Percentiles rank a stretch among this genome's conserved stretches.
Conservation (phyloP, 139 green algal species). For the Edaphochlamys debaryana region DNA sequence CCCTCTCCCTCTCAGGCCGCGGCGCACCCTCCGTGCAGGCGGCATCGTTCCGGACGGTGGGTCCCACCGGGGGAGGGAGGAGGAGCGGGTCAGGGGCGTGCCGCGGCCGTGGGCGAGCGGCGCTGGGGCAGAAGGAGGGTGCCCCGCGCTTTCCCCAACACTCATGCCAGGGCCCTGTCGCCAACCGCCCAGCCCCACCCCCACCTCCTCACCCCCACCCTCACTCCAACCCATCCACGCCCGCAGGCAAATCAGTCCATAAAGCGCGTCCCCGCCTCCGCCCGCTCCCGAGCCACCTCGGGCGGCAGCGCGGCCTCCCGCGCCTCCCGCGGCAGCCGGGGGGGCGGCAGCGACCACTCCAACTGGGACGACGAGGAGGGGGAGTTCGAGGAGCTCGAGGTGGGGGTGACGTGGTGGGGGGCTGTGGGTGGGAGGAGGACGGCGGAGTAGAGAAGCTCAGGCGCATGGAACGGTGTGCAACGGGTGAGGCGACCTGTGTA, state of each 20-base stretch:
- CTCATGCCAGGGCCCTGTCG: too few relatives aligned
- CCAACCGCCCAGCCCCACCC: too few relatives aligned
- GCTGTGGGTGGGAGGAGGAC: too few relatives aligned
- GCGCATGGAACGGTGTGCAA: too few relatives aligned
- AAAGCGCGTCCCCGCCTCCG: slow-evolving; percentile 19
- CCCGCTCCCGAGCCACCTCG: background rate
- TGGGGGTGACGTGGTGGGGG: background rate
- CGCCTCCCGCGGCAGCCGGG: background rate
- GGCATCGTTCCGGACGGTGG: background rate
- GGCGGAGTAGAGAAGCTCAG: background rate
- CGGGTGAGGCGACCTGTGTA: too few relatives aligned
- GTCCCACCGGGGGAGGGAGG: background rate
- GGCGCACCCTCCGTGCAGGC: background rate
- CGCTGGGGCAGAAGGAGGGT: too few relatives aligned
- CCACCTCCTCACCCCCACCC: too few relatives aligned
- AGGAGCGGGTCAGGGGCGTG: too few relatives aligned
- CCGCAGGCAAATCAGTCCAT: slow-evolving; percentile 39
- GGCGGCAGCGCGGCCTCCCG: background rate
- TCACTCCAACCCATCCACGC: background rate
- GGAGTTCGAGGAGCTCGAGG: slow-evolving; percentile 39
- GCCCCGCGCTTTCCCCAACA: too few relatives aligned
- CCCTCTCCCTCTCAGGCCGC: background rate
- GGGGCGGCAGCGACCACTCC: background rate
- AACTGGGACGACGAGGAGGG: slow-evolving; percentile 21
- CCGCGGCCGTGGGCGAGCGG: too few relatives aligned